A percentile compares a stretch with the other conserved stretches of the same genome.
phyloP scores from a whole-genome alignment of 1,284 basidiomycete genomes.

The Marasmius sp. region DNA sequence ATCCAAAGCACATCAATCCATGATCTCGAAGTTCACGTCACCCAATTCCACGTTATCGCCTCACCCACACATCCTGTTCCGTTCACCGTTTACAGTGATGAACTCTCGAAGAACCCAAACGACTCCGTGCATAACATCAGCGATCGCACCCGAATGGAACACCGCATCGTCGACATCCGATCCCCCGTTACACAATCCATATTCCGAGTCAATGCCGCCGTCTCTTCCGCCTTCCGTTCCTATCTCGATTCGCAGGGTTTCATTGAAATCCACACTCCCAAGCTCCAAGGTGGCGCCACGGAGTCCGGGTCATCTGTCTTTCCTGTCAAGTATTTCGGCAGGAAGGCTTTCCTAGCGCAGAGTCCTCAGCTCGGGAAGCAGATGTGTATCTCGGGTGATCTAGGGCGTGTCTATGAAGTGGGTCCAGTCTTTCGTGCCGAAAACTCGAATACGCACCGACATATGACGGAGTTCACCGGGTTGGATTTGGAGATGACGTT shows the following conservation, averaged over 20 bases:
- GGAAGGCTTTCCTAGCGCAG: constrained; percentile 91
- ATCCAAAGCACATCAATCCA: constrained; percentile 89
- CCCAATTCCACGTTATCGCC: constrained; percentile 53
- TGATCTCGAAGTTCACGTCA: constrained; percentile 86
- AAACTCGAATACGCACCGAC: constrained; percentile 94
- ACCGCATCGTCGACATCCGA: constrained; percentile 91
- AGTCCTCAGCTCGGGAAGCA: constrained; percentile 97
- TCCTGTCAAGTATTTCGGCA: constrained; percentile 93
- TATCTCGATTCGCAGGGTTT: constrained; percentile 80
- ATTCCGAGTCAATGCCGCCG: constrained; percentile 88
- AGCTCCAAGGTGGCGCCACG: constrained; percentile 95
- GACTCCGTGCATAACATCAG: constrained; percentile 59
- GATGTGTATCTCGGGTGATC: constrained; percentile 98
- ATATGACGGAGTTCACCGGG: constrained; percentile 98
- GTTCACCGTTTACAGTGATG: constrained; percentile 6
- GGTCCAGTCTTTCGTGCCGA: constrained; percentile 96
- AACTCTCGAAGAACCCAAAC: constrained; percentile 37
- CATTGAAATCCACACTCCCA: constrained; percentile 96
- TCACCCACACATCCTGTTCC: not conserved
- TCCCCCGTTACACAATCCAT: constrained; percentile 96
- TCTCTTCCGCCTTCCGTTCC: constrained; percentile 87
- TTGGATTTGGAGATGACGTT: constrained; percentile 99
- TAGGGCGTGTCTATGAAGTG: constrained; percentile 97
- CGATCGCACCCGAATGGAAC: constrained; percentile 88
- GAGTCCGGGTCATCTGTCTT: constrained; percentile 96